These are phyloP conservation scores for Arabidopsis lyrata DNA, from an alignment of 441 rosid genomes.

Conservation along the genomic window DNA sequence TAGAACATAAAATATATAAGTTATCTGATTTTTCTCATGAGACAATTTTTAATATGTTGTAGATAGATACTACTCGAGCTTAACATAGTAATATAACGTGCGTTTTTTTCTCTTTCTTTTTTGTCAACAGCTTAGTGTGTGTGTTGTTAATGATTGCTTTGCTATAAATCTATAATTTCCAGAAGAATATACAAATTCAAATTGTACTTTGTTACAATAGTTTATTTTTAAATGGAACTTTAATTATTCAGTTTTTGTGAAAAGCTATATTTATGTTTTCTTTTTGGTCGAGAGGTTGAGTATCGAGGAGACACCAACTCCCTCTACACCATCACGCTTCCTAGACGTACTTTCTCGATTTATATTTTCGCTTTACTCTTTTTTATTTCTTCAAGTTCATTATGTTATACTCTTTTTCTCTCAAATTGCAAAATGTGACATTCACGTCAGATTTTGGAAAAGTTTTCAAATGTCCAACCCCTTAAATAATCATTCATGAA, in stretches of 20 bases:
- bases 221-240: neutral
- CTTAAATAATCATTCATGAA: neutral
- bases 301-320: slow-evolving; percentile 34
- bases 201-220: slow-evolving; percentile 6
- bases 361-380: slow-evolving; percentile 18
- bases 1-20: neutral
- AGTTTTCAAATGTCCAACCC: neutral
- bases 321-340: slow-evolving; percentile 31
- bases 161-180: slow-evolving; percentile 5
- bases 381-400: neutral
- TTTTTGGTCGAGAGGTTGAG: slow-evolving; percentile 33
- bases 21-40: slow-evolving; percentile 2
- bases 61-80: neutral
- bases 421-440: neutral
- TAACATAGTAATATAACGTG: neutral
- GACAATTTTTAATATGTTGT: neutral
- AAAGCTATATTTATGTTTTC: neutral
- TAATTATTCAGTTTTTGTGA: slow-evolving; percentile 4
- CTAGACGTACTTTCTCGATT: slow-evolving; percentile 31
- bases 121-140: slow-evolving; percentile 10
- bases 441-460: neutral
- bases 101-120: neutral
- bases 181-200: slow-evolving; percentile 7
- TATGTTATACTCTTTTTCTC: neutral
- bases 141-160: slow-evolving; percentile 22